Conservation (phyloP, 257 asterid species). For the Mitragyna speciosa region DNA sequence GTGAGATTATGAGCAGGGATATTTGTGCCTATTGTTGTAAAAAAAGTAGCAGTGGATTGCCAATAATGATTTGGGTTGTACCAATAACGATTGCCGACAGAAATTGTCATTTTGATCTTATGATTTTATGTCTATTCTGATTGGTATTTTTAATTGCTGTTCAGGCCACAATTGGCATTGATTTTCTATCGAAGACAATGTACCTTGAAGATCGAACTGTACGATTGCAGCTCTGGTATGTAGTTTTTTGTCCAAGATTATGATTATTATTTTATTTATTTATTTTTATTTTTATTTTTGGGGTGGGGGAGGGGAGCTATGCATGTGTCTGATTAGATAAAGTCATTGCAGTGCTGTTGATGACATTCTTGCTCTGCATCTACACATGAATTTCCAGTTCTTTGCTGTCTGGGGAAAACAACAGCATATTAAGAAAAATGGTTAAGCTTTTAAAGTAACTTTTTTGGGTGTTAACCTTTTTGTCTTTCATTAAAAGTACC, state of each 20-base stretch:
- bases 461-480: not conserved
- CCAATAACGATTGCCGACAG: no score
- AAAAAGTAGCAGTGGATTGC: no score
- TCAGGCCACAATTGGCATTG: slow-evolving; percentile 95
- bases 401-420: not conserved
- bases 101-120: no score
- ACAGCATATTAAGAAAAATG: not conserved
- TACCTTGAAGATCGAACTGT: slow-evolving; percentile 96
- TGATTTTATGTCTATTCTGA: no score
- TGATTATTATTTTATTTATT: no score
- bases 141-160: slow-evolving; percentile 18
- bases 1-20: no score
- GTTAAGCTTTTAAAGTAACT: not conserved
- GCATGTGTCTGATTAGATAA: not conserved
- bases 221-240: slow-evolving; percentile 89
- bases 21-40: no score
- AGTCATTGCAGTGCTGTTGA: not conserved
- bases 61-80: no score
- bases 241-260: slow-evolving; percentile 11
- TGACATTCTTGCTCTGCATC: not conserved
- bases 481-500: no score
- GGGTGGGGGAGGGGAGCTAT: no score
- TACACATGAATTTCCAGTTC: not conserved
- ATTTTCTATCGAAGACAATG: slow-evolving; percentile 91
- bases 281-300: no score